Percentiles rank a stretch among this genome's conserved stretches.
Conservation (phyloP, 306 rosid species). For the Citrullus colocynthis region DNA sequence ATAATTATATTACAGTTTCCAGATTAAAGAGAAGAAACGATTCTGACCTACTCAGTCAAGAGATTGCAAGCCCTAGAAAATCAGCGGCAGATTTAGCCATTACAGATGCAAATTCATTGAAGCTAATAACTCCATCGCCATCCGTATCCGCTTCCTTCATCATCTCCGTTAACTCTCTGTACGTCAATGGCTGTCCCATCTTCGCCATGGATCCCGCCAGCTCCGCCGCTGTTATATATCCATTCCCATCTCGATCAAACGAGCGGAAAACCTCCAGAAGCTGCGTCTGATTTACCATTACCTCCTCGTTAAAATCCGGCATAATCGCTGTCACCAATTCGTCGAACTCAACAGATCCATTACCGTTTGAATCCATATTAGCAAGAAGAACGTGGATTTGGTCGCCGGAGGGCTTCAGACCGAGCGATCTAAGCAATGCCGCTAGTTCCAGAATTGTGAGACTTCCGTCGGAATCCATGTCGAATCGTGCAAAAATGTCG, state of each 20-base stretch:
- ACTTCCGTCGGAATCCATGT: slow-evolving; percentile 83
- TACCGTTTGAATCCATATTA: slow-evolving; percentile 58
- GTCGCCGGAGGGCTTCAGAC: slow-evolving; percentile 60
- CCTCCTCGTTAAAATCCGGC: slow-evolving; percentile 48
- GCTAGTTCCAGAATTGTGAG: slow-evolving; percentile 72
- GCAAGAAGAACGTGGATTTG: slow-evolving; percentile 41
- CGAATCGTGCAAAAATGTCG: slow-evolving; percentile 53
- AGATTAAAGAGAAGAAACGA: neutral
- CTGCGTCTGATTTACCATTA: slow-evolving; percentile 12
- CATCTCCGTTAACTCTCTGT: slow-evolving; percentile 66
- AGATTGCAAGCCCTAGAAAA: slow-evolving; percentile 34
- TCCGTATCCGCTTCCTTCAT: slow-evolving; percentile 65
- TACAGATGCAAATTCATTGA: slow-evolving; percentile 49
- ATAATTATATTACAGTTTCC: neutral
- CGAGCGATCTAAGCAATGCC: slow-evolving; percentile 64
- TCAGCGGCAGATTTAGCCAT: slow-evolving; percentile 65
- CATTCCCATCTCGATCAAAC: slow-evolving; percentile 75
- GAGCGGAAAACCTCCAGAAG: slow-evolving; percentile 48
- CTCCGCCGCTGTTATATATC: slow-evolving; percentile 59
- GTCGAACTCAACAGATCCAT: slow-evolving; percentile 70
- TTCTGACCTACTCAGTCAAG: slow-evolving; percentile 9
- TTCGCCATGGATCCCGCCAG: slow-evolving; percentile 76
- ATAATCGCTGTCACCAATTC: slow-evolving; percentile 45
- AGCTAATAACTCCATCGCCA: slow-evolving; percentile 79
- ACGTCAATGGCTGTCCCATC: slow-evolving; percentile 74